Evolutionary conservation across 1,284 basidiomycete species (phyloP), one percentile per base, ranked within the genome.

Genomic region (Cutaneotrichosporon curvatum): DNA sequence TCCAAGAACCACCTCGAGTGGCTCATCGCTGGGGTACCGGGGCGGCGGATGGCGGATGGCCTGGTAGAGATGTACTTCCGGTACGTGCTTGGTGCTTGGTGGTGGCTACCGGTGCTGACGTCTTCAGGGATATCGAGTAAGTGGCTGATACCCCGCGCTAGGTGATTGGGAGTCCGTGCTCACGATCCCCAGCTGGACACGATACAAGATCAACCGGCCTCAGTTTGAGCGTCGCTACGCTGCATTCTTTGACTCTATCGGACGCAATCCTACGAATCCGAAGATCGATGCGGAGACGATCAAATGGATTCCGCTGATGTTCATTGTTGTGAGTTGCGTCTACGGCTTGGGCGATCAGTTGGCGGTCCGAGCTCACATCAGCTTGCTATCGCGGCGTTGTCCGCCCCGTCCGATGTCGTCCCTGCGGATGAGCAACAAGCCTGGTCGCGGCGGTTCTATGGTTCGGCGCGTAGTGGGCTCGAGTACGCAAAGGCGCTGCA

Each of bases 401-500:
- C 71, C 2, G 71, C 71, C 1, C 62, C 68, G 1, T 45, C 62
- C 4, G 68, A 71, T 16, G 56, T 74, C 11, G 63, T 73, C 3
- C 60, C 66, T 6, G 53, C 59, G 19, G 65, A 68, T 28, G 70
- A 70, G 22, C 68, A 73, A 31, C 52, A 59, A 1, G 59, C 60
- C 7, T 73, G 71, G 71, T 69, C 68, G 9, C 45, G 71, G 23
- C 58, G 67, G 14, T 72, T 74, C 42, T 73, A 73, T 47, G 72
- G 71, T n/a, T 62, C 62, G 2, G 61, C 64, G 33, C 50, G 70
- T 18, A 70, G 67, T 55, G 68, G 67, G 10, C 54, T 72, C 38
- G 71, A 73, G 49, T 72, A 72, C 43, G 68, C 70, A 22, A 71
- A 72, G 51, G 72, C 72, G 4, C 50, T 74, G 21, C 72, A 74